A percentile compares a stretch with the other conserved stretches of the same genome.
These are phyloP conservation scores for Dothideomycetes sp. DNA, from an alignment of 2,329 filamentous ascomycete genomes.

Conservation along the genomic window DNA sequence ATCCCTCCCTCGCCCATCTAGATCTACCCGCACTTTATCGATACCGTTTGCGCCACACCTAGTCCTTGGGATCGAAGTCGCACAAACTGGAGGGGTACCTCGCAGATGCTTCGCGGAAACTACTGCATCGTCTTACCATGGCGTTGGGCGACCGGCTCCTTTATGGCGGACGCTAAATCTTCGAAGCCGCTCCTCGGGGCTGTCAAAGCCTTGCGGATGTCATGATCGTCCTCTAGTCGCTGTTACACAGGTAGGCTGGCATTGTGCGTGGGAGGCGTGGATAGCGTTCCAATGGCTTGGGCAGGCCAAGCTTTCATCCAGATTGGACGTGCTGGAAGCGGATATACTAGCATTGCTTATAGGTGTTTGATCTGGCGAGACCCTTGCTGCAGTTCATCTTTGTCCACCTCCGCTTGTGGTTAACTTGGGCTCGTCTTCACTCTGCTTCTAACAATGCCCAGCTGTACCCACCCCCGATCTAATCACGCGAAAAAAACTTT, in stretches of 20 bases:
- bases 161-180: not conserved
- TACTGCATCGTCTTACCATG: not conserved
- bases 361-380: no score
- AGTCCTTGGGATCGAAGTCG: no score
- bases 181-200: not conserved
- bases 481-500: no score
- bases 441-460: no score
- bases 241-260: not conserved
- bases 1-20: not conserved
- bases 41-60: not conserved
- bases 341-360: no score
- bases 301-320: no score
- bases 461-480: no score
- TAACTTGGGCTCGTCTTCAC: no score
- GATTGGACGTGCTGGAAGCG: no score
- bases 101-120: not conserved
- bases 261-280: not conserved
- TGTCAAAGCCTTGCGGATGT: not conserved
- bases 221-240: not conserved
- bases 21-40: not conserved
- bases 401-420: no score
- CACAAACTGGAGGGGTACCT: not conserved
- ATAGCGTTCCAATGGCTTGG: not conserved
- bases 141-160: not conserved
- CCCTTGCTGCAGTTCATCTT: no score